Percentiles rank a stretch among this genome's conserved stretches.
These are phyloP conservation scores for Basidiobolus heterosporus DNA, from an alignment of 371 early-diverging fungal species.

Conservation along the genomic window DNA sequence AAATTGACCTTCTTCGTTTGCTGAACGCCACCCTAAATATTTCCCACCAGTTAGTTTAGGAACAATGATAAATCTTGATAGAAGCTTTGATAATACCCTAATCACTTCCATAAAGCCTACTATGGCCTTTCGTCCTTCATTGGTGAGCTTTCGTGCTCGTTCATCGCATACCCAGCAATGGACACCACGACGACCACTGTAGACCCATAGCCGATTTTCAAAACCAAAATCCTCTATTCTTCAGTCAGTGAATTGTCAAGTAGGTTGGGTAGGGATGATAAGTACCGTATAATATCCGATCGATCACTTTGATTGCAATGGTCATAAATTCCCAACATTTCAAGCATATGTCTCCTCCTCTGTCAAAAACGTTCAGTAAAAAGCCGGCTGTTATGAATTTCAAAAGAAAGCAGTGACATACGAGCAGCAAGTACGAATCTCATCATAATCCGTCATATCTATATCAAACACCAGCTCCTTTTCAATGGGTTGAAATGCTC, in stretches of 20 bases:
- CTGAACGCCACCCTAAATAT: conserved; percentile 48
- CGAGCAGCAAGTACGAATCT: conserved; percentile 87
- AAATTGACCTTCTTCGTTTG: conserved; percentile 50
- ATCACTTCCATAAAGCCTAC: conserved; percentile 70
- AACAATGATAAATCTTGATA: no score
- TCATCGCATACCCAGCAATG: conserved; percentile 98
- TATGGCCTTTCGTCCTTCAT: conserved; percentile 69
- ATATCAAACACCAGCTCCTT: conserved; percentile 99
- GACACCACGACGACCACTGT: conserved; percentile 95
- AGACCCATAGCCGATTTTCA: conserved; percentile 87
- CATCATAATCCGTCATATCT: conserved; percentile 99
- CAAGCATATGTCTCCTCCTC: conserved; percentile 72
- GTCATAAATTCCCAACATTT: conserved; percentile 94
- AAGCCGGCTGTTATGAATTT: not conserved
- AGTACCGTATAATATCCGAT: conserved; percentile 45
- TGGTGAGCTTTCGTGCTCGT: conserved; percentile 57
- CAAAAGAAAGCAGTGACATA: conserved; percentile 10
- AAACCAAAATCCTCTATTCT: conserved; percentile 89
- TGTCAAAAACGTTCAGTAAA: conserved; percentile 8
- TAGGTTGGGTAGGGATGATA: not conserved
- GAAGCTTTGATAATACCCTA: no score
- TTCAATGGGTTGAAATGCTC: conserved; percentile 55
- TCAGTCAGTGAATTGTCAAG: not conserved
- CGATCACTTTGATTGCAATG: conserved; percentile 74
- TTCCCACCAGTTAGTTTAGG: not conserved